Evolutionary conservation across 345 rosid genomes (phyloP), one percentile per base, ranked within the genome.

Genomic region (Toxicodendron radicans): DNA sequence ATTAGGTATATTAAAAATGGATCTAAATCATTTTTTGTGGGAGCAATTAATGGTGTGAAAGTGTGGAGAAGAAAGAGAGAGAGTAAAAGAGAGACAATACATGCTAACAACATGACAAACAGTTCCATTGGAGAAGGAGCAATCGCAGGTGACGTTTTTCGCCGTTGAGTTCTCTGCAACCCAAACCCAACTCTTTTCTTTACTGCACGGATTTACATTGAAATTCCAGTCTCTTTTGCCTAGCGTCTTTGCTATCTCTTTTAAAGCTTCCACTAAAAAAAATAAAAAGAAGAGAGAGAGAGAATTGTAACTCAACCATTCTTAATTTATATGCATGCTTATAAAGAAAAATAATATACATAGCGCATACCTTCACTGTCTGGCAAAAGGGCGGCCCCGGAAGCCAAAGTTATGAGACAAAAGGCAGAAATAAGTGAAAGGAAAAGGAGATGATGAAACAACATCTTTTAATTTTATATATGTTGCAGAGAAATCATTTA

Each of bases 141-240:
- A 79, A 21, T 66, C 71, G 79, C 85, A 82, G 56, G 43, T 27
- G 68, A 82, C 38, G 21, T 74, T 67, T 17, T 73, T 76, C 41
- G 70, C 84, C 2, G 5, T 46, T 0, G 62, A 77, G 16, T 80
- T 58, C 35, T 16, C 38, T 10, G 61, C 24, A 23, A 0, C 18
- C 7, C 18, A 1, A 0, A 41, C 71, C 97, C 94, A 88, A 9
- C 87, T 85, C 9, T 78, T 64, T 54, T 64, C 6, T 12, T 56
- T 52, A 78, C 80, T 77, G 77, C 78, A 79, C 20, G 83, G 83
- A 65, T 92, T 88, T 8, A 82, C 81, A 12, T 13, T 59, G 58
- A 87, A 91, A 14, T 86, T 59, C 94, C 94, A 91, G 7, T 74
- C 54, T 10, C 0, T 79, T 72, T 87, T 89, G 68, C 86, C 83